Conservation (phyloP, 495 filamentous ascomycete genomes). For the Neurospora terricola region DNA sequence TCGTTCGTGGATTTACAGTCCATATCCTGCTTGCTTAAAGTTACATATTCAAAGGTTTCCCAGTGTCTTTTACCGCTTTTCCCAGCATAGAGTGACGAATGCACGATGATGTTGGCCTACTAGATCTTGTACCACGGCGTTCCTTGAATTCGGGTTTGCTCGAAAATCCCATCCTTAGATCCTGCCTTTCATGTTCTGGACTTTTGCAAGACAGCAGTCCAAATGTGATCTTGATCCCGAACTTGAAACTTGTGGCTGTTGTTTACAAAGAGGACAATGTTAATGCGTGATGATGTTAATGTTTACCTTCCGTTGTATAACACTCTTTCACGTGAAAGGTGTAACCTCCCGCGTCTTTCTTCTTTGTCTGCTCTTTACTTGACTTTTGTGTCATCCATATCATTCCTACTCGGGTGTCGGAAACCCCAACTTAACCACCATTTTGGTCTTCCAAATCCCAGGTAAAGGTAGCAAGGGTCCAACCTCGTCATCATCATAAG, state of each 20-base stretch:
- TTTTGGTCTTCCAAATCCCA: not conserved
- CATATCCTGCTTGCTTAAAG: no score
- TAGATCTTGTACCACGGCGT: not conserved
- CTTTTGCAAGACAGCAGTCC: no score
- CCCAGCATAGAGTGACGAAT: no score
- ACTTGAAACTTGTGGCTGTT: not conserved
- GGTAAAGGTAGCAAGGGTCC: not conserved
- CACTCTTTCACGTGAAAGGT: not conserved
- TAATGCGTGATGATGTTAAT: not conserved
- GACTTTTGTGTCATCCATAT: not conserved
- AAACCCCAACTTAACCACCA: not conserved
- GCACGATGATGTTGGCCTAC: not conserved
- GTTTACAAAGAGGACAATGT: not conserved
- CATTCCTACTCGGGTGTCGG: no score
- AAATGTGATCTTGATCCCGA: not conserved
- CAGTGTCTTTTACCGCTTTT: no score
- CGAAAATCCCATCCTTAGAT: no score
- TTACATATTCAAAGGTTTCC: no score
- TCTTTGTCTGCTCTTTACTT: fast-evolving
- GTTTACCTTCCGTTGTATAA: not conserved
- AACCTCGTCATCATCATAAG: not conserved
- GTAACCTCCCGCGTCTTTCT: not conserved
- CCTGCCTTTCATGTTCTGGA: not conserved
- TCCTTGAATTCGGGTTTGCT: no score
- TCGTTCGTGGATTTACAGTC: no score